phyloP scores from a whole-genome alignment of 805 yeast species.

The Wickerhamiella parazyma region DNA sequence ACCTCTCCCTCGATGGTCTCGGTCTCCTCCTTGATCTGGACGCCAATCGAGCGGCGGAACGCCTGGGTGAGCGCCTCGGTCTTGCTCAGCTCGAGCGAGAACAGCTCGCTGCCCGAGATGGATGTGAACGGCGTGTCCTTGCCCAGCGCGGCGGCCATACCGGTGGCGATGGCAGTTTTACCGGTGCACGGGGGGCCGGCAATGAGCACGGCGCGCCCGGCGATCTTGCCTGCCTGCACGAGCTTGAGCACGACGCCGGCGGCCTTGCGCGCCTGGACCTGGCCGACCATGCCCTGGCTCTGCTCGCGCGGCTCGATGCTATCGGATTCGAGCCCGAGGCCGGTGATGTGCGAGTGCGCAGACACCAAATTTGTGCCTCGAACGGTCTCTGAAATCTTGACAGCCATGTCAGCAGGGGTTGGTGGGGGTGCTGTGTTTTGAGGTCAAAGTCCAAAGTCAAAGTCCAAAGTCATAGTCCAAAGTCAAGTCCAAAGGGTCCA shows the following conservation, averaged over 20 bases:
- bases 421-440: not conserved
- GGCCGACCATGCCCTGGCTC: conserved; percentile 96
- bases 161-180: conserved; percentile 96
- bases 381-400: conserved; percentile 32
- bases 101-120: conserved; percentile 87
- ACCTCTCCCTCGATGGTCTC: conserved; percentile 98
- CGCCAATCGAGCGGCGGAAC: conserved; percentile 89
- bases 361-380: conserved; percentile 71
- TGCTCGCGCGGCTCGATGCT: conserved; percentile 67
- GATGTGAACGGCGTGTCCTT: conserved; percentile 87
- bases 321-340: conserved; percentile 83
- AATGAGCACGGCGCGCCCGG: conserved; percentile 87
- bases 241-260: conserved; percentile 88
- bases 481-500: too few relatives aligned
- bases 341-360: conserved; percentile 96
- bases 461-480: too few relatives aligned
- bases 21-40: conserved; percentile 89
- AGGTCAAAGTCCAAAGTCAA: too few relatives aligned
- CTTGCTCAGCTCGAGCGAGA: conserved; percentile 80
- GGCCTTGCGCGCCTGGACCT: conserved; percentile 84
- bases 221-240: conserved; percentile 88
- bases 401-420: conserved; percentile 23
- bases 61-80: conserved; percentile 96
- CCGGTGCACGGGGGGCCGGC: conserved; percentile 99
- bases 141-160: conserved; percentile 40